A percentile compares a stretch with the other conserved stretches of the same genome.
These are phyloP conservation scores for Debaryomyces sp. DNA, from an alignment of 1,139 yeast genomes.

Conservation along the genomic window DNA sequence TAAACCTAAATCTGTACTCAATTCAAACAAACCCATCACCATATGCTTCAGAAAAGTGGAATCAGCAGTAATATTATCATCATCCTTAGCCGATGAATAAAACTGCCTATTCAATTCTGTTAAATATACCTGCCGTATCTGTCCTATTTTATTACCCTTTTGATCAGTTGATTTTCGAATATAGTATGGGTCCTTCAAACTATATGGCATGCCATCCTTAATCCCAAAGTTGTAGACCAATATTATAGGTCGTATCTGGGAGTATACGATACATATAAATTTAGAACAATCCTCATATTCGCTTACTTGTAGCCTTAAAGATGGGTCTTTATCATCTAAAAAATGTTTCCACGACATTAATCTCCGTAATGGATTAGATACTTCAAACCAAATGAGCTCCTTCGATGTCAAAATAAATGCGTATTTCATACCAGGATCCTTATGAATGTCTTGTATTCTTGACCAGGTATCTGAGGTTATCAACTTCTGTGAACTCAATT, in stretches of 20 bases:
- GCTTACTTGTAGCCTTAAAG: slow-evolving; percentile 45
- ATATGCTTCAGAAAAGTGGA: slow-evolving; percentile 2
- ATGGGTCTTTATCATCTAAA: slow-evolving; percentile 56
- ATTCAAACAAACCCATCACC: slow-evolving; percentile 23
- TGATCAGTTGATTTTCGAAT: slow-evolving; percentile 14
- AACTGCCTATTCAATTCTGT: slow-evolving; percentile 15
- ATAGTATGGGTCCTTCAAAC: slow-evolving; percentile 28
- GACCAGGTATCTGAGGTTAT: slow-evolving; percentile 64
- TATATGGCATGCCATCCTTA: slow-evolving; percentile 36
- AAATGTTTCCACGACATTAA: slow-evolving; percentile 73
- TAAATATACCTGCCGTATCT: slow-evolving; percentile 19
- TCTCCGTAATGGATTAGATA: slow-evolving; percentile 32
- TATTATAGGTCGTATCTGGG: slow-evolving; percentile 44
- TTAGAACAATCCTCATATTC: slow-evolving; percentile 20
- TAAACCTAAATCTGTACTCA: slow-evolving; percentile 18
- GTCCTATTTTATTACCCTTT: slow-evolving; percentile 8
- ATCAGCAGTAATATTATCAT: slow-evolving; percentile 4
- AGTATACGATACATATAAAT: slow-evolving; percentile 40
- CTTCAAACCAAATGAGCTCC: slow-evolving; percentile 56
- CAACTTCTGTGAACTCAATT: slow-evolving; percentile 28
- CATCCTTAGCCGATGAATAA: slow-evolving; percentile 11
- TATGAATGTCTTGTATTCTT: slow-evolving; percentile 48
- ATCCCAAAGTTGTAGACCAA: slow-evolving; percentile 48
- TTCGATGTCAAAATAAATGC: slow-evolving; percentile 59
- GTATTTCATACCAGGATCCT: slow-evolving; percentile 17